Conservation (phyloP, 768 basidiomycete genomes). For the Psilocybe cyanescens region DNA sequence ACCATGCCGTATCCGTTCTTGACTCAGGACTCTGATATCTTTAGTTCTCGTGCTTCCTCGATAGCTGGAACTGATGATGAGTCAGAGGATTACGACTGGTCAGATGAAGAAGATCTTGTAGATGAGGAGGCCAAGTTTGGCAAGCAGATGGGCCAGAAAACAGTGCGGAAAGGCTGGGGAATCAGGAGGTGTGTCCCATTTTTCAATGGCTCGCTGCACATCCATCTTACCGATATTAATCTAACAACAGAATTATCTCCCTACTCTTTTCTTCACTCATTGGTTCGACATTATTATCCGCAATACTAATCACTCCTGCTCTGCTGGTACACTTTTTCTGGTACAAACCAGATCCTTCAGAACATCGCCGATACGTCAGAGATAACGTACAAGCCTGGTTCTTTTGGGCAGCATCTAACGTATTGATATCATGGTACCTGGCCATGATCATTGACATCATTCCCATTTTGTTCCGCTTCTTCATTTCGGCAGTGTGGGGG, state of each 20-base stretch:
- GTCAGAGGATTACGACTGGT: constrained; percentile 74
- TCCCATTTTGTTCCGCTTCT: constrained; percentile 54
- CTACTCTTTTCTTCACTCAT: constrained; percentile 74
- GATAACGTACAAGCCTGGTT: constrained; percentile 79
- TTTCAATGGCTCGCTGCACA: background rate
- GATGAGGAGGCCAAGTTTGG: constrained; percentile 73
- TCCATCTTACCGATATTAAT: constrained; percentile 5
- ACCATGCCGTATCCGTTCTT: constrained; percentile 28
- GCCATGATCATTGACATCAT: constrained; percentile 73
- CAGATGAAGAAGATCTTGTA: constrained; percentile 74
- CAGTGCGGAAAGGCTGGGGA: constrained; percentile 52
- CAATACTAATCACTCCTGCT: constrained; percentile 61
- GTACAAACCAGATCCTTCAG: constrained; percentile 63
- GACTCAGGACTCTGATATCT: constrained; percentile 34
- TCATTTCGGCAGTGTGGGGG: constrained; percentile 70
- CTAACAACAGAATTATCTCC: constrained; percentile 50
- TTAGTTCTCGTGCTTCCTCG: constrained; percentile 43
- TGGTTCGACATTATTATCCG: constrained; percentile 70
- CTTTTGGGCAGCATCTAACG: constrained; percentile 81
- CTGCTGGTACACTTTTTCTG: constrained; percentile 71
- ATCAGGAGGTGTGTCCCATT: constrained; percentile 48
- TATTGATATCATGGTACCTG: constrained; percentile 80
- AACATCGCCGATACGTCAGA: constrained; percentile 59
- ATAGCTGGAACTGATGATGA: constrained; percentile 57
- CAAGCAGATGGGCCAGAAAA: constrained; percentile 56